phyloP scores from a whole-genome alignment of 306 rosid species.

The Lathyrus oleraceus region DNA sequence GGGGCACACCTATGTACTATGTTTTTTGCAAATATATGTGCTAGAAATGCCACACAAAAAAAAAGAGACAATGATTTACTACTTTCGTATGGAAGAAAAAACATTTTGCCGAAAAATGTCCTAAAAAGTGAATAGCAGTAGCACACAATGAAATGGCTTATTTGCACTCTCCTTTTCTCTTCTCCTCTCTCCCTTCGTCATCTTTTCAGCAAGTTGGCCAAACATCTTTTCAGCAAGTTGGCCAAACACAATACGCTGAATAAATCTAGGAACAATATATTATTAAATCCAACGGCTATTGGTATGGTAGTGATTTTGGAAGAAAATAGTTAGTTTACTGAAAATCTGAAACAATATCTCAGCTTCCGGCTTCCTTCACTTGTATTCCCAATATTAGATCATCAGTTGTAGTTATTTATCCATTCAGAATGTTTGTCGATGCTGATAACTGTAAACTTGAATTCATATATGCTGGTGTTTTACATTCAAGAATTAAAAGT shows the following conservation, averaged over 20 bases:
- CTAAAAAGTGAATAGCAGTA: constrained; percentile 10
- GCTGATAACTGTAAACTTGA: constrained; percentile 25
- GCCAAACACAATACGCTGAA: constrained; percentile 26
- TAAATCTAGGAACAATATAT: constrained; percentile 12
- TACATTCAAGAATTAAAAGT: constrained; percentile 25
- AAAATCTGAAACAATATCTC: neutral
- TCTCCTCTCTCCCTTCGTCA: neutral
- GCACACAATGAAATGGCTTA: constrained; percentile 10
- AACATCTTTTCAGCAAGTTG: constrained; percentile 13
- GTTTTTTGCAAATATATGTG: constrained; percentile 12
- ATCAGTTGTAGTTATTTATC: neutral
- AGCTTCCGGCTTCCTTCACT: neutral
- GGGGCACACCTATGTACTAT: constrained; percentile 7
- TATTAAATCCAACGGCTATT: constrained; percentile 25
- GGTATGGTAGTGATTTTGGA: constrained; percentile 7
- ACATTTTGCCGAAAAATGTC: neutral
- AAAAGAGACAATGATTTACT: constrained; percentile 5
- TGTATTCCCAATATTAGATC: constrained; percentile 17
- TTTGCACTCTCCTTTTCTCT: constrained; percentile 4
- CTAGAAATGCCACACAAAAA: constrained; percentile 14
- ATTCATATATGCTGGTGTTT: constrained; percentile 20
- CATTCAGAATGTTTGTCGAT: constrained; percentile 9
- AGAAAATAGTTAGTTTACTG: constrained; percentile 21
- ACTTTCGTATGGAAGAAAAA: constrained; percentile 3
- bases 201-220: constrained; percentile 23